A percentile compares a stretch with the other conserved stretches of the same genome.
Evolutionary conservation across 2,329 filamentous ascomycete species (phyloP).

Genomic region (Talaromyces atroroseus): DNA sequence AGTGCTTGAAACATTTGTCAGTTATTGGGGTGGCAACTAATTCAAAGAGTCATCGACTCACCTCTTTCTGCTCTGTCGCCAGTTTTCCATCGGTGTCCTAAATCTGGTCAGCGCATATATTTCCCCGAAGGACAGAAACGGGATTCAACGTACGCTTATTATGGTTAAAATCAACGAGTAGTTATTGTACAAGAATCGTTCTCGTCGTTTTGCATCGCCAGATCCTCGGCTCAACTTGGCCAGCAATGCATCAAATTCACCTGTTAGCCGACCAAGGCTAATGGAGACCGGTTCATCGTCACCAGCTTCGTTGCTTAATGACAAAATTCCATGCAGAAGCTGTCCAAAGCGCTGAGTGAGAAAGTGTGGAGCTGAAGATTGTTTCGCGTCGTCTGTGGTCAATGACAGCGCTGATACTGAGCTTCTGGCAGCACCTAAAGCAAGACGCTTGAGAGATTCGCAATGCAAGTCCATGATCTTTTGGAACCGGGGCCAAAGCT

Average conservation of each 20-base stretch:
- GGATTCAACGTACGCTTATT: slow-evolving; percentile 54
- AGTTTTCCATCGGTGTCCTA: slow-evolving; percentile 44
- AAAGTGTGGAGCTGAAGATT: slow-evolving; percentile 68
- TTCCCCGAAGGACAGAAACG: not conserved
- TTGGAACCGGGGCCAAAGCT: slow-evolving; percentile 93
- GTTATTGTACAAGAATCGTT: slow-evolving; percentile 91
- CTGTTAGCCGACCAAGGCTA: slow-evolving; percentile 69
- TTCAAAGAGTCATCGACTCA: slow-evolving; percentile 18
- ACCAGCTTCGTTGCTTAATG: slow-evolving; percentile 79
- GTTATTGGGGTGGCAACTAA: slow-evolving; percentile 6
- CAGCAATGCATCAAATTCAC: slow-evolving; percentile 79
- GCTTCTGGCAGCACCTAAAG: slow-evolving; percentile 43
- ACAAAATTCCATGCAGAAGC: slow-evolving; percentile 76
- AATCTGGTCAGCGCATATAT: slow-evolving; percentile 13
- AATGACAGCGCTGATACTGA: slow-evolving; percentile 50
- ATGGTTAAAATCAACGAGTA: slow-evolving; percentile 93
- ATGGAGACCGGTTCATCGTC: slow-evolving; percentile 89
- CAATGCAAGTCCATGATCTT: slow-evolving; percentile 89
- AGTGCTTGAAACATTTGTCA: slow-evolving; percentile 26
- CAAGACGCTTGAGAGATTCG: slow-evolving; percentile 68
- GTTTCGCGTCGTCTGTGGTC: slow-evolving; percentile 44
- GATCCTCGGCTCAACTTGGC: slow-evolving; percentile 72
- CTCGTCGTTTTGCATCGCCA: slow-evolving; percentile 69
- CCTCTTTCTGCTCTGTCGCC: slow-evolving; percentile 62
- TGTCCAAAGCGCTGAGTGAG: slow-evolving; percentile 95